Conservation (phyloP, 2,329 filamentous ascomycete species). For the Talaromyces funiculosus region DNA sequence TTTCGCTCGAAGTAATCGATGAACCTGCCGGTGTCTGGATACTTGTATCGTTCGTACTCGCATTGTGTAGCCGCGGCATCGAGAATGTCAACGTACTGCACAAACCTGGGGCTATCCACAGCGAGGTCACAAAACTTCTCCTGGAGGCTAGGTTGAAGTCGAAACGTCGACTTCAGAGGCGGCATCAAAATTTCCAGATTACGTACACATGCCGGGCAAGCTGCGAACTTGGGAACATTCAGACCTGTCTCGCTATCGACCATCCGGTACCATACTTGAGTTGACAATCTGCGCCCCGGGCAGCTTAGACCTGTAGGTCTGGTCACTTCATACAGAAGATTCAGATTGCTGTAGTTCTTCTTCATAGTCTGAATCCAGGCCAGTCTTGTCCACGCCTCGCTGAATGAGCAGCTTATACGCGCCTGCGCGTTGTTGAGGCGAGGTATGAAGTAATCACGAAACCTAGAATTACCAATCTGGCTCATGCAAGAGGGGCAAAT, state of each 20-base stretch:
- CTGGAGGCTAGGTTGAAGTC: slow-evolving; percentile 40
- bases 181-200: slow-evolving; percentile 70
- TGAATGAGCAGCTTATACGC: slow-evolving; percentile 70
- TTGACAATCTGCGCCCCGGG: slow-evolving; percentile 51
- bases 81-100: slow-evolving; percentile 52
- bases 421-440: slow-evolving; percentile 54
- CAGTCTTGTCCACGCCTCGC: slow-evolving; percentile 73
- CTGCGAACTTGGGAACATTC: slow-evolving; percentile 64
- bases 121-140: slow-evolving; percentile 65
- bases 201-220: slow-evolving; percentile 69
- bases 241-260: slow-evolving; percentile 60
- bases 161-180: slow-evolving; percentile 61
- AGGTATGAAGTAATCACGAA: slow-evolving; percentile 60
- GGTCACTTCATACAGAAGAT: slow-evolving; percentile 64
- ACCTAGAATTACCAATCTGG: slow-evolving; percentile 64
- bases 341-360: slow-evolving; percentile 59
- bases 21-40: slow-evolving; percentile 55
- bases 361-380: slow-evolving; percentile 77
- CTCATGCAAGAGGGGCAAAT: slow-evolving; percentile 79
- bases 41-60: slow-evolving; percentile 25
- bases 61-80: slow-evolving; percentile 47
- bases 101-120: slow-evolving; percentile 53
- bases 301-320: slow-evolving; percentile 56
- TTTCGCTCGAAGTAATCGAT: slow-evolving; percentile 59
- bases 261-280: slow-evolving; percentile 70